Evolutionary conservation across 2,329 filamentous ascomycete species (phyloP).

Genomic region (Cryphonectria naterciae): DNA sequence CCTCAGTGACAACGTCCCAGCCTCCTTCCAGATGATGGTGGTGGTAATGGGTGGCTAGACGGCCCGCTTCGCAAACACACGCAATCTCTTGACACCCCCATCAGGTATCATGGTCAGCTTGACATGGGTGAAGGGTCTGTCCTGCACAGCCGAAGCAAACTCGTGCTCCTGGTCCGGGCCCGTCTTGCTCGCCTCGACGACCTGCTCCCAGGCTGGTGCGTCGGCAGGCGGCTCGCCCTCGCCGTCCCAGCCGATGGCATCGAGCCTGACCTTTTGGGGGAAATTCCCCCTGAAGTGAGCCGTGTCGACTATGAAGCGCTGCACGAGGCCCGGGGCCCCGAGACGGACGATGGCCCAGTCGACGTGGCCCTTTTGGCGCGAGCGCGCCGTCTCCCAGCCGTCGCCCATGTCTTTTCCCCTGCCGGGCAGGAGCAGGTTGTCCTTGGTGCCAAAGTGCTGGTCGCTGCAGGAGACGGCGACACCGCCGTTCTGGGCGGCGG

Average conservation of each 20-base stretch:
- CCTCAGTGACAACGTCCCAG: not conserved
- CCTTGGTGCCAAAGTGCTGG: slow-evolving; percentile 82
- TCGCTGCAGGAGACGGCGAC: slow-evolving; percentile 78
- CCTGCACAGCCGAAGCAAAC: slow-evolving; percentile 60
- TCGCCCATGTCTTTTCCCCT: slow-evolving; percentile 85
- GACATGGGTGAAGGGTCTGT: slow-evolving; percentile 73
- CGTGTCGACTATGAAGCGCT: slow-evolving; percentile 75
- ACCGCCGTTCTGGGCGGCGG: slow-evolving; percentile 77
- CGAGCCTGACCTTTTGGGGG: slow-evolving; percentile 73
- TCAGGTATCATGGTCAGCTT: slow-evolving; percentile 94
- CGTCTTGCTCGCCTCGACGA: slow-evolving; percentile 69
- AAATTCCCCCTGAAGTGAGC: slow-evolving; percentile 85
- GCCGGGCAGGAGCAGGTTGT: slow-evolving; percentile 79
- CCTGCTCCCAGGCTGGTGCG: slow-evolving; percentile 62
- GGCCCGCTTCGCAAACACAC: slow-evolving; percentile 71
- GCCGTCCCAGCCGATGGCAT: slow-evolving; percentile 61
- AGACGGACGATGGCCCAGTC: slow-evolving; percentile 83
- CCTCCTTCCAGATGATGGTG: not conserved
- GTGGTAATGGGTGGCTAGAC: slow-evolving; percentile 19
- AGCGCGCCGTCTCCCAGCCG: slow-evolving; percentile 83
- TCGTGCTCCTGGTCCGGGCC: slow-evolving; percentile 75
- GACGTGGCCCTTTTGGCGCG: slow-evolving; percentile 70
- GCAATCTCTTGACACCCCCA: slow-evolving; percentile 86
- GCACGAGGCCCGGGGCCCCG: slow-evolving; percentile 66
- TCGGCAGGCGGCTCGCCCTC: slow-evolving; percentile 55